Evolutionary conservation across 352 stramenopile genomes (phyloP), one percentile per base, ranked within the genome.

Genomic region (Globisporangium abappressorium): DNA sequence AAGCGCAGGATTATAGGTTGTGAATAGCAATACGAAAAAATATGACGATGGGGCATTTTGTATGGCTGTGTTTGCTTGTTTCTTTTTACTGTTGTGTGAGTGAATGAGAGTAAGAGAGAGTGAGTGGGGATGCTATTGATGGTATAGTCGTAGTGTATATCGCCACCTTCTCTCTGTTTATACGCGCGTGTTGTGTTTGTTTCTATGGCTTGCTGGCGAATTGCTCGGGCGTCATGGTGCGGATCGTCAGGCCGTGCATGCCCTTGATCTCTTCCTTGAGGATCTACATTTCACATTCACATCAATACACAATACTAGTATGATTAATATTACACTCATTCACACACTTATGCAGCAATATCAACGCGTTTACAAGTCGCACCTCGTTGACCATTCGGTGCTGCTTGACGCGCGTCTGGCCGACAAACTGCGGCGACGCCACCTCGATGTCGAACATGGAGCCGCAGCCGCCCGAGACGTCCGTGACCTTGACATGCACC

Each of bases 401-500:
- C 75, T 96, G 89, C 76, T 93, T 92, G 71, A 97, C 84, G 69
- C 87, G 89, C 69, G 80, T 85, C 71, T 95, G 83, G 26, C 88
- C 88, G 3, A 72, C 73, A 34, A 97, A 97, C 49, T 84, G 77
- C 36, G 85, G 65, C 20, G 90, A 97, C 38, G 80, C 85, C 24
- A 97, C 87, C 66, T 95, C 82, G 47, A 97, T 82, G 68, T 96
- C 80, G 71, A 90, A 97, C 86, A 95, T 95, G 69, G 86, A 90
- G 64, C 90, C 90, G 66, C 90, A 97, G 64, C 90, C 90, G 63
- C 90, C 90, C 20, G 89, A 96, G 30, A 97, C 87, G 73, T 97
- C 90, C 26, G 82, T 78, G 28, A 97, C 88, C 57, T 92, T 90
- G 59, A 95, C 87, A 73, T 95, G 81, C 53, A 82, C 79, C 22